These are phyloP conservation scores for Stereocaulon alpinum DNA, from an alignment of 495 filamentous ascomycete genomes.

Conservation along the genomic window DNA sequence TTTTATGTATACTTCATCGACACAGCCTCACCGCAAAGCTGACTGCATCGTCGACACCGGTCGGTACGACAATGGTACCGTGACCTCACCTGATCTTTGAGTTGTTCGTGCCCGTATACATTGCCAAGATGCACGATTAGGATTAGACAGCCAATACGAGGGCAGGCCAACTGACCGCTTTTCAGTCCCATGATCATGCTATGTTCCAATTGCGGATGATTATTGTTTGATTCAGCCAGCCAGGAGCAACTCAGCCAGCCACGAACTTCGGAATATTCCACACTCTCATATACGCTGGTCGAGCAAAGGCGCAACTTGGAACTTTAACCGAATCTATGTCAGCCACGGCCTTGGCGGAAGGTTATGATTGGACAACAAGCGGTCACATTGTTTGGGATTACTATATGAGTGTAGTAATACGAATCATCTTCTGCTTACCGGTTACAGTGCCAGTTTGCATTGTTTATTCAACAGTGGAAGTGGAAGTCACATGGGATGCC, in stretches of 20 bases:
- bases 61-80: no score
- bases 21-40: background rate
- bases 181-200: background rate
- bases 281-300: background rate
- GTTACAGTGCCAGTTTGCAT: no score
- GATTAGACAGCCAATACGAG: background rate
- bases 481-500: no score
- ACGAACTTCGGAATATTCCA: background rate
- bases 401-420: no score
- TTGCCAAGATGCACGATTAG: background rate
- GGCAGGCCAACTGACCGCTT: background rate
- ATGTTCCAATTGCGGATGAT: background rate
- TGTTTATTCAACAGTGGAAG: no score
- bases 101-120: background rate
- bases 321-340: no score
- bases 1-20: background rate
- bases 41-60: background rate
- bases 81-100: background rate
- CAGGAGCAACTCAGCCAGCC: background rate
- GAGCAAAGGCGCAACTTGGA: no score
- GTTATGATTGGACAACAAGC: no score
- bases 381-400: no score
- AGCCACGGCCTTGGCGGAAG: no score
- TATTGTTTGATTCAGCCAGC: background rate
- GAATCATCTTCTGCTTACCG: no score